Conservation (phyloP, 495 filamentous ascomycete genomes). For the Penicillium chermesinum region DNA sequence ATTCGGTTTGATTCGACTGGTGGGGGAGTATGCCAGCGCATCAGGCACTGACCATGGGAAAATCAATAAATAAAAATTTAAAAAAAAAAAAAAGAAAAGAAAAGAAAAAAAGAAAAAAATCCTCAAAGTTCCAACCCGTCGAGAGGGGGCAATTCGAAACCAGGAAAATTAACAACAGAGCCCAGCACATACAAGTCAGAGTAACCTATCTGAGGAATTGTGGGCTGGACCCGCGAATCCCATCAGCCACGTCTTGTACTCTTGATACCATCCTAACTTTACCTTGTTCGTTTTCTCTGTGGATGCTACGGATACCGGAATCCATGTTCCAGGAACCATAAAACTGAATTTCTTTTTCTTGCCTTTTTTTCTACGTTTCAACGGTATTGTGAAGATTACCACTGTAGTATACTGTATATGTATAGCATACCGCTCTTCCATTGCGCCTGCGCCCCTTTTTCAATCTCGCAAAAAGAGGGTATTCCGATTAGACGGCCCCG, state of each 20-base stretch:
- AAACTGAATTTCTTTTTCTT: constrained; percentile 2
- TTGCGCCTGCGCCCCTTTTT: background rate
- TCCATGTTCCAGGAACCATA: constrained; percentile 2
- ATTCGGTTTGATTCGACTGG: constrained; percentile 63
- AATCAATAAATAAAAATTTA: background rate
- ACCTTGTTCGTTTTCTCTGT: background rate
- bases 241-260: constrained; percentile 2
- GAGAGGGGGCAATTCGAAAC: background rate
- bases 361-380: constrained; percentile 1
- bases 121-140: background rate
- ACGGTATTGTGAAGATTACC: too few relatives aligned
- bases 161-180: background rate
- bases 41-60: constrained; percentile 44
- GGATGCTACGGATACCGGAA: constrained; percentile 12
- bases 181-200: background rate
- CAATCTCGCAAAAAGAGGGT: background rate
- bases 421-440: background rate
- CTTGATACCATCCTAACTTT: constrained; percentile 7
- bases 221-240: background rate
- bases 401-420: too few relatives aligned
- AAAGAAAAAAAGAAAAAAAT: too few relatives aligned
- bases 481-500: constrained; percentile 4
- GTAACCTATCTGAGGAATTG: constrained; percentile 3
- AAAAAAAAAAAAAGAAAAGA: background rate
- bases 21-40: constrained; percentile 86